Evolutionary conservation across 345 rosid genomes (phyloP).

Genomic region (Melaleuca alternifolia): DNA sequence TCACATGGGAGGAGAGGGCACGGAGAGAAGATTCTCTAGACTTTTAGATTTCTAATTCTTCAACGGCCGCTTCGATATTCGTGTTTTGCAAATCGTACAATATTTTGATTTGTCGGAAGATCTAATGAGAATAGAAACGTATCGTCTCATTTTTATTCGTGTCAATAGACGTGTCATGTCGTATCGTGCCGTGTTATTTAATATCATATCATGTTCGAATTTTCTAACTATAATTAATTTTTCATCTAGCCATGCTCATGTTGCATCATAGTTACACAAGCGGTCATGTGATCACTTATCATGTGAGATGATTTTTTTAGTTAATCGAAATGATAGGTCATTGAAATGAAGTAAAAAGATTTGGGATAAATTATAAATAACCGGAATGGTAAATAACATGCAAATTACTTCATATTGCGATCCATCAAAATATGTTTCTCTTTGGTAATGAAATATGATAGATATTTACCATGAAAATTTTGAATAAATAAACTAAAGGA

Average conservation of each 20-base stretch:
- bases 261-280: background rate
- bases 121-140: background rate
- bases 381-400: background rate
- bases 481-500: background rate
- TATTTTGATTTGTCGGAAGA: background rate
- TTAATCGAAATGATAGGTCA: background rate
- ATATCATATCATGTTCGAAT: fast-evolving
- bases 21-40: background rate
- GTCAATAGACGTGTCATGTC: fast-evolving
- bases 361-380: background rate
- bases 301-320: background rate
- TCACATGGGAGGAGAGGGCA: background rate
- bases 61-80: background rate
- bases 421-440: background rate
- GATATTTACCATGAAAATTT: background rate
- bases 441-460: background rate
- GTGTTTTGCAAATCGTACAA: background rate
- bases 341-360: background rate
- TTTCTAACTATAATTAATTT: fast-evolving
- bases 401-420: background rate
- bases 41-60: conserved; percentile 3
- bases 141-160: fast-evolving
- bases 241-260: fast-evolving
- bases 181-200: fast-evolving
- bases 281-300: fast-evolving